These are phyloP conservation scores for Stentor roeselii DNA, from an alignment of 73 alveolate species.

Conservation along the genomic window DNA sequence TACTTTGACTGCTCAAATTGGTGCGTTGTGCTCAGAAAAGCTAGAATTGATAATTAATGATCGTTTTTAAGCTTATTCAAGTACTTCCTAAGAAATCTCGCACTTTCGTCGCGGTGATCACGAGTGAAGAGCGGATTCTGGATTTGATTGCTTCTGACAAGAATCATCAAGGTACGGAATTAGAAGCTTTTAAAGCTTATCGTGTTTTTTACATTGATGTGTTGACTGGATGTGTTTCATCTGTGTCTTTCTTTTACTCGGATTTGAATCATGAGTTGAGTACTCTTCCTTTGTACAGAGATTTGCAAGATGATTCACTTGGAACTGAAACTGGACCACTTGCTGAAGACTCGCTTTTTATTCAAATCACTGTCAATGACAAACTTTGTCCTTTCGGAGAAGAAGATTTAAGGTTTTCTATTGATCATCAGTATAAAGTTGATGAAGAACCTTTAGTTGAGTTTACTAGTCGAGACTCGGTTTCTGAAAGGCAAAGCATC, in stretches of 20 bases:
- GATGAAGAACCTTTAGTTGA: constrained; percentile 1
- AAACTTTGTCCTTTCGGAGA: neutral
- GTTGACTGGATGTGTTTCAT: neutral
- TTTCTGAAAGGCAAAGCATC: neutral
- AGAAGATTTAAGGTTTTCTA: neutral
- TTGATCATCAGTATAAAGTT: neutral
- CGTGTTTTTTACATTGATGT: neutral
- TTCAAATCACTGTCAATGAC: neutral
- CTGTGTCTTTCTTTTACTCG: neutral
- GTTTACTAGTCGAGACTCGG: neutral
- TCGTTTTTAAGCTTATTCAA: too few species aligned
- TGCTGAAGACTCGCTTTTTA: neutral
- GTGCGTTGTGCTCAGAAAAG: constrained; percentile 65
- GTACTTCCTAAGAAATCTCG: neutral
- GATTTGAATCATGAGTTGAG: neutral
- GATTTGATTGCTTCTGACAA: neutral
- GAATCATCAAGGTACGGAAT: neutral
- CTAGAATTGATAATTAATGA: neutral
- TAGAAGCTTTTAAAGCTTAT: neutral
- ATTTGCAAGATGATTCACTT: neutral
- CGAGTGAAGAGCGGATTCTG: neutral
- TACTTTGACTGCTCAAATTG: constrained; percentile 98
- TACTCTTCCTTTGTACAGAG: neutral
- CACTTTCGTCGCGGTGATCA: neutral
- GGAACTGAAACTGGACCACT: neutral